These are phyloP conservation scores for Lolium rigidum DNA, from an alignment of 176 grass and related monocot species.

Conservation along the genomic window DNA sequence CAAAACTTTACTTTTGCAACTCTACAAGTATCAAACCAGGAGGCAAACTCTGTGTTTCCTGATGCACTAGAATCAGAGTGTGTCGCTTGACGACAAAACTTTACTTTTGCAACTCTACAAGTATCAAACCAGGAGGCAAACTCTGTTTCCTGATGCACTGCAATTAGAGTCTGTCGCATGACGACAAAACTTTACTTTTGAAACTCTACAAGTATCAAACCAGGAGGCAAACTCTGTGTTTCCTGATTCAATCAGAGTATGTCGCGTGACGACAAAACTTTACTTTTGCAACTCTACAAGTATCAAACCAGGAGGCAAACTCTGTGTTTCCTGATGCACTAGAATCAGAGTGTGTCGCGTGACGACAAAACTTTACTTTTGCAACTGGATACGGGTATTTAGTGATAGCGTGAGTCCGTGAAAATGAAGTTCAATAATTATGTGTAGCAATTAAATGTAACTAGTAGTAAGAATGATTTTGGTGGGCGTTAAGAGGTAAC, in stretches of 20 bases:
- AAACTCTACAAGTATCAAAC: background rate
- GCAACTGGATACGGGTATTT: constrained; percentile 3
- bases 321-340: background rate
- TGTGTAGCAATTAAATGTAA: constrained; percentile 17
- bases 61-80: no score
- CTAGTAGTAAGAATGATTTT: background rate
- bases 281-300: no score
- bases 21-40: no score
- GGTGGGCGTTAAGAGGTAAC: background rate
- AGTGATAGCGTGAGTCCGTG: background rate
- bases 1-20: no score
- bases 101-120: no score
- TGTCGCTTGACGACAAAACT: no score
- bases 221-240: background rate
- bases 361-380: background rate
- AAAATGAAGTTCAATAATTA: constrained; percentile 18
- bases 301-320: background rate
- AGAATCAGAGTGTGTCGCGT: background rate
- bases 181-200: no score
- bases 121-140: no score
- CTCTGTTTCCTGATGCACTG: no score
- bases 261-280: background rate
- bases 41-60: no score
- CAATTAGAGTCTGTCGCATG: no score
- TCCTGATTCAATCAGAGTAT: background rate